These are phyloP conservation scores for Ustulina deusta DNA, from an alignment of 2,329 filamentous ascomycete genomes.

Conservation along the genomic window DNA sequence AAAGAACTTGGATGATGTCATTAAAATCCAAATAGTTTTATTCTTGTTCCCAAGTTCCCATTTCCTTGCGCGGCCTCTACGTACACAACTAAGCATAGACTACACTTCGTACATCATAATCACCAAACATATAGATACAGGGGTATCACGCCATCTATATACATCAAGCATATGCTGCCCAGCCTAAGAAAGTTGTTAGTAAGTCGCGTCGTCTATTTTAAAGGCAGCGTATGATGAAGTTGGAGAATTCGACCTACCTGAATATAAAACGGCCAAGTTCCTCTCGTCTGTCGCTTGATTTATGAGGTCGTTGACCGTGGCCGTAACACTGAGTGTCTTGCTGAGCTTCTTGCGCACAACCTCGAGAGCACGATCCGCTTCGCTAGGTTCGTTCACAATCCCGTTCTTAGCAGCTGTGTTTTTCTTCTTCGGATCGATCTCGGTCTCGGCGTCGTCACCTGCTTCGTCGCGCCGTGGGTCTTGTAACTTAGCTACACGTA, in stretches of 20 bases:
- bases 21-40: background rate
- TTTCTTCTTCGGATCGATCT: constrained; percentile 57
- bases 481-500: constrained; percentile 73
- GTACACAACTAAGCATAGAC: constrained; percentile 5
- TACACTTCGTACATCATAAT: background rate
- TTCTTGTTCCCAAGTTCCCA: background rate
- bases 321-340: constrained; percentile 92
- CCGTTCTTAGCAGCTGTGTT: constrained; percentile 47
- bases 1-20: background rate
- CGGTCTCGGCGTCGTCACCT: constrained; percentile 54
- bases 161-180: constrained; percentile 57
- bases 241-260: constrained; percentile 64
- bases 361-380: constrained; percentile 90
- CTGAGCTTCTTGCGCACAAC: constrained; percentile 96
- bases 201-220: background rate
- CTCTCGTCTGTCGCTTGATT: constrained; percentile 94
- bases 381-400: constrained; percentile 69
- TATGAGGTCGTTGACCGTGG: constrained; percentile 96
- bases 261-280: constrained; percentile 91
- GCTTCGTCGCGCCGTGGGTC: constrained; percentile 66
- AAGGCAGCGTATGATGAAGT: background rate
- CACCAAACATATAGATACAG: constrained; percentile 30
- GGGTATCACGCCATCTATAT: constrained; percentile 32
- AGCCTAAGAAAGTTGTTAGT: constrained; percentile 51
- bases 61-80: background rate